Percentiles rank a stretch among this genome's conserved stretches.
phyloP scores from a whole-genome alignment of 352 stramenopile genomes.

The Phytophthora cactorum region DNA sequence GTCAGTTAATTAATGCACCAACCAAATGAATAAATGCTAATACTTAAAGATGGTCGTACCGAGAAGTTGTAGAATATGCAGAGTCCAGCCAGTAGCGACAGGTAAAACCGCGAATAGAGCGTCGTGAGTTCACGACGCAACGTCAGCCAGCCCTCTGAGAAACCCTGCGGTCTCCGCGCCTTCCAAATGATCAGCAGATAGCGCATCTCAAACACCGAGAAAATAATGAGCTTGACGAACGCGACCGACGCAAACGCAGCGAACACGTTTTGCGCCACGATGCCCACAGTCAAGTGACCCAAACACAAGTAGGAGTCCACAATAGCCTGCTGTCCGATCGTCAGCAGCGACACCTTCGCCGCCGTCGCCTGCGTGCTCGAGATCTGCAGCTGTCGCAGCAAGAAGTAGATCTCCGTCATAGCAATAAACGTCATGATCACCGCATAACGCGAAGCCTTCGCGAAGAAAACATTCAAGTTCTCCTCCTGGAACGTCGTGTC shows the following conservation, averaged over 20 bases:
- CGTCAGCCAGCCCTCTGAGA: slow-evolving; percentile 86
- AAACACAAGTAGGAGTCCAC: slow-evolving; percentile 97
- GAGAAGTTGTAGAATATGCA: slow-evolving; percentile 93
- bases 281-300: slow-evolving; percentile 94
- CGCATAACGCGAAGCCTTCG: slow-evolving; percentile 78
- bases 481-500: slow-evolving; percentile 83
- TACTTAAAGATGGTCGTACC: slow-evolving; percentile 35
- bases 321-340: slow-evolving; percentile 87
- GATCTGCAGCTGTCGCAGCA: slow-evolving; percentile 86
- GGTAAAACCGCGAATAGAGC: slow-evolving; percentile 97
- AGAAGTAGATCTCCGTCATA: slow-evolving; percentile 87
- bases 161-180: slow-evolving; percentile 87
- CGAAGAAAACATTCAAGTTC: slow-evolving; percentile 85
- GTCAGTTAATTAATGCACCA: slow-evolving; percentile 6
- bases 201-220: slow-evolving; percentile 99
- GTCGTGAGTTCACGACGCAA: slow-evolving; percentile 93
- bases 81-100: slow-evolving; percentile 90
- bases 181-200: slow-evolving; percentile 98
- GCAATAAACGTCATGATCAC: slow-evolving; percentile 89
- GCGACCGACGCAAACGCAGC: slow-evolving; percentile 95
- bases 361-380: slow-evolving; percentile 86
- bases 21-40: not conserved
- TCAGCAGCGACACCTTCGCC: slow-evolving; percentile 82
- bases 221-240: slow-evolving; percentile 99
- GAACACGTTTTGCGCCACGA: slow-evolving; percentile 95